Percentiles rank a stretch among this genome's conserved stretches.
Conservation (phyloP, 1,139 yeast genomes). For the Nakaseomyces sp. region DNA sequence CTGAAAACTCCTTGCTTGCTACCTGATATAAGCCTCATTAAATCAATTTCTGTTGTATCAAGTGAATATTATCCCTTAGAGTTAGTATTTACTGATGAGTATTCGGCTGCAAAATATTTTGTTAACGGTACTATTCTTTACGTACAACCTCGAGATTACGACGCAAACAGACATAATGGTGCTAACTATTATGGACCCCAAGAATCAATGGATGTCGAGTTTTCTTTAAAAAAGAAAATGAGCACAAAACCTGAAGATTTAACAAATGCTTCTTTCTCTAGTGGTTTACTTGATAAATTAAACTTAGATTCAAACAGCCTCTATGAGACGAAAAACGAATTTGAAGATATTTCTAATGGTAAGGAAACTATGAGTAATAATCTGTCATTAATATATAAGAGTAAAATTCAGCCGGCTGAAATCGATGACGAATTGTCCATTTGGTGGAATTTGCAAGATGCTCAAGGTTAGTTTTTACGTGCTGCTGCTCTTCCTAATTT, state of each 20-base stretch:
- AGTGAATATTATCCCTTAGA: slow-evolving; percentile 26
- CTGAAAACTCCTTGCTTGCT: slow-evolving; percentile 55
- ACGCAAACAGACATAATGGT: not conserved
- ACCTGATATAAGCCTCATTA: slow-evolving; percentile 49
- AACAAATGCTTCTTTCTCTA: not conserved
- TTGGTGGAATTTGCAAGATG: slow-evolving; percentile 4
- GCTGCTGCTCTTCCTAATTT: not conserved
- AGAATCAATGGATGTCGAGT: not conserved
- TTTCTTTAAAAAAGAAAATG: slow-evolving; percentile 1
- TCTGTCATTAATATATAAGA: not conserved
- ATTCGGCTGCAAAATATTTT: slow-evolving; percentile 20
- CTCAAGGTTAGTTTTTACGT: not conserved
- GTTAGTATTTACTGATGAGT: slow-evolving; percentile 18
- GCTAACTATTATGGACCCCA: not conserved
- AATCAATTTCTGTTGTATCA: slow-evolving; percentile 18
- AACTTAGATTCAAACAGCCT: not conserved
- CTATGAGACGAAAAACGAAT: slow-evolving; percentile 1
- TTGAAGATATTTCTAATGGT: not conserved
- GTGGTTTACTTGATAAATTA: not conserved
- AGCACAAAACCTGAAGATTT: not conserved
- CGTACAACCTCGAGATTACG: slow-evolving; percentile 10
- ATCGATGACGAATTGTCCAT: slow-evolving; percentile 2
- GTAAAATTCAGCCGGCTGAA: not conserved
- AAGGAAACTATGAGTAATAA: not conserved
- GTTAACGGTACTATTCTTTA: slow-evolving; percentile 24